Evolutionary conservation across 345 rosid genomes (phyloP).

Genomic region (Capsella bursapastoris): DNA sequence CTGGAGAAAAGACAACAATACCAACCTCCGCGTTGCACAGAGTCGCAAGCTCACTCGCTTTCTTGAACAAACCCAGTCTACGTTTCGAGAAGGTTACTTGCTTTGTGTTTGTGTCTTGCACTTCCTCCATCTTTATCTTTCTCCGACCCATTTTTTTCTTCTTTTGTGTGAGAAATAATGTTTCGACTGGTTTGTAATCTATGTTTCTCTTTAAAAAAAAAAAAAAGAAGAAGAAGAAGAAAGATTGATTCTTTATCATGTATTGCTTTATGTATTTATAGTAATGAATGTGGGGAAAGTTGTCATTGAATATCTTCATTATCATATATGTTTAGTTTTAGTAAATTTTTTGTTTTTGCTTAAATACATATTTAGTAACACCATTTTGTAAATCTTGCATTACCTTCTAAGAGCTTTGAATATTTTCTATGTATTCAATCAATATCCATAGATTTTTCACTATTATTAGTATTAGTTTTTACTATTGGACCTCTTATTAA

Average conservation of each 20-base stretch:
- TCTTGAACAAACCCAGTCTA: conserved; percentile 47
- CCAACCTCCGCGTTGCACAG: conserved; percentile 46
- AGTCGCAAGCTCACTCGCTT: conserved; percentile 50
- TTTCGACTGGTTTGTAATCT: conserved; percentile 10
- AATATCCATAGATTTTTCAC: conserved; percentile 25
- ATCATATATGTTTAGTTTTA: conserved; percentile 17
- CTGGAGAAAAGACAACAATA: conserved; percentile 47
- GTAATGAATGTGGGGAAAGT: conserved; percentile 27
- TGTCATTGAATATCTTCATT: conserved; percentile 8
- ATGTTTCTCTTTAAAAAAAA: neutral
- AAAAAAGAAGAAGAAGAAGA: neutral
- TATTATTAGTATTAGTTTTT: neutral
- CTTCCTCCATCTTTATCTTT: conserved; percentile 50
- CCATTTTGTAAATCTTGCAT: conserved; percentile 22
- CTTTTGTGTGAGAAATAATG: neutral
- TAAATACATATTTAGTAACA: conserved; percentile 17
- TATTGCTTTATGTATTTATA: conserved; percentile 29
- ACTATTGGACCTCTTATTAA: conserved; percentile 21
- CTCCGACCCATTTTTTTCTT: conserved; percentile 43
- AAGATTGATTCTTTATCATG: neutral
- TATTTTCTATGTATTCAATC: conserved; percentile 29
- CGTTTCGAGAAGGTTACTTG: conserved; percentile 52
- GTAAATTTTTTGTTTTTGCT: conserved; percentile 16
- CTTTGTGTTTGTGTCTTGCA: conserved; percentile 46
- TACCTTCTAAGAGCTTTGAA: conserved; percentile 29